Percentiles rank a stretch among this genome's conserved stretches.
These are phyloP conservation scores for Globisporangium paroecandrum DNA, from an alignment of 352 stramenopile species.

Conservation along the genomic window DNA sequence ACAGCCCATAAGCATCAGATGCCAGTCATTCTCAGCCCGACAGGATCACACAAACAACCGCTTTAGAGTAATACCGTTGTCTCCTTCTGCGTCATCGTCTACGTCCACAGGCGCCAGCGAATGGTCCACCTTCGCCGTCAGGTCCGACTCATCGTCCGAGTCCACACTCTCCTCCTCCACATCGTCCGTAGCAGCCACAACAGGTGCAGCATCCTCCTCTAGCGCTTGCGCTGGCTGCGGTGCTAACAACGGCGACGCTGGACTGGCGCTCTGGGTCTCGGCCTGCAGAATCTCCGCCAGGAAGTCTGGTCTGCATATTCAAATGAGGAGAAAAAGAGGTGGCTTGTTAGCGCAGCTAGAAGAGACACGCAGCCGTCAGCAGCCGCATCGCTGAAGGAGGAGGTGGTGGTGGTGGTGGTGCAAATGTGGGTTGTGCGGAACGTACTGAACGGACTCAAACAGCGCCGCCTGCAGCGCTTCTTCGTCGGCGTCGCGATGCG, in stretches of 20 bases:
- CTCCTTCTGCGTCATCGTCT: constrained; percentile 11
- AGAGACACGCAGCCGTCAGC: neutral
- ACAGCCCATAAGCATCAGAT: constrained; percentile 13
- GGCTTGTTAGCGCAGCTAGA: neutral
- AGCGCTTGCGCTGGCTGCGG: neutral
- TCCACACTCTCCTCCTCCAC: neutral
- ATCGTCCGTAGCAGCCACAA: neutral
- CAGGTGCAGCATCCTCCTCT: neutral
- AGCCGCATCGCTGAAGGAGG: neutral
- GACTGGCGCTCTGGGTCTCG: constrained; percentile 23
- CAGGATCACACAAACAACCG: neutral
- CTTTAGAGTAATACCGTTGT: constrained; percentile 3
- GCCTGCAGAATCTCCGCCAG: constrained; percentile 70
- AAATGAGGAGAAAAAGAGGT: neutral
- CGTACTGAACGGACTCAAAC: constrained; percentile 56
- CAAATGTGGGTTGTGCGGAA: neutral
- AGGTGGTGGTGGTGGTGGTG: neutral
- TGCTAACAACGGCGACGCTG: neutral
- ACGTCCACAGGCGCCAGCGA: constrained; percentile 12
- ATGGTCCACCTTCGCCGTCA: constrained; percentile 10
- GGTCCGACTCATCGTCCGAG: constrained; percentile 15
- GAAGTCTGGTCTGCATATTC: constrained; percentile 46
- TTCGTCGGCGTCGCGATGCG: constrained; percentile 61
- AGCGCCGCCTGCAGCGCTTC: constrained; percentile 67
- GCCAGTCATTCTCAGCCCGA: neutral